These are phyloP conservation scores for Pseudogymnoascus sp. DNA, from an alignment of 2,329 filamentous ascomycete species.

Conservation along the genomic window DNA sequence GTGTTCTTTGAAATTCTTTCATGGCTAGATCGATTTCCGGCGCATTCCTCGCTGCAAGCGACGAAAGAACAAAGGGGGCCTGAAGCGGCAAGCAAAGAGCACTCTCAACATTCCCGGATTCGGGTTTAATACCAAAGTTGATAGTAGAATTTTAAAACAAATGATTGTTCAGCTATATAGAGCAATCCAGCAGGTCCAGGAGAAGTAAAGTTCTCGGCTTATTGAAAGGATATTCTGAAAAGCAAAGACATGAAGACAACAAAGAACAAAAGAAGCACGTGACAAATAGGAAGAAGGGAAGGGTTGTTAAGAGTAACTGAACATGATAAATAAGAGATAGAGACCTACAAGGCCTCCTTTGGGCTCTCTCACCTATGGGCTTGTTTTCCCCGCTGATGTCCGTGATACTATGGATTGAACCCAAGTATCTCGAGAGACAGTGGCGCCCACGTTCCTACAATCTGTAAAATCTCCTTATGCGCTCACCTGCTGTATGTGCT, in stretches of 20 bases:
- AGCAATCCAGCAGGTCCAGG: neutral
- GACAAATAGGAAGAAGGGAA: neutral
- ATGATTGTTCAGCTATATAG: neutral
- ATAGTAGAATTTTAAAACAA: neutral
- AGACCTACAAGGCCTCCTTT: neutral
- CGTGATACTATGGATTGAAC: neutral
- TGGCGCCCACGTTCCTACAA: neutral
- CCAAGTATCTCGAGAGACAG: neutral
- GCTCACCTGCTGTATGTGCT: neutral
- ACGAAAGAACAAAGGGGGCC: neutral
- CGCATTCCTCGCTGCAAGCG: constrained; percentile 1
- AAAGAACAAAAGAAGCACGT: neutral
- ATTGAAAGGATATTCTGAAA: neutral
- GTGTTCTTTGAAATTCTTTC: neutral
- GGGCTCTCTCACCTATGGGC: neutral
- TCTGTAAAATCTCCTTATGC: neutral
- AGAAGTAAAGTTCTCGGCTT: neutral
- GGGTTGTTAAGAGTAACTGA: neutral
- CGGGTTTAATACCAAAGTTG: neutral
- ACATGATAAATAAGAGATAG: neutral
- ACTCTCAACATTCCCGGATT: neutral
- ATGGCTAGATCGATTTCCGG: neutral
- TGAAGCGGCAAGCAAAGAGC: neutral
- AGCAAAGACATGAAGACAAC: neutral
- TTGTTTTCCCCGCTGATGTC: neutral